phyloP scores from a whole-genome alignment of 352 stramenopile species.

The Phytophthora cactorum region DNA sequence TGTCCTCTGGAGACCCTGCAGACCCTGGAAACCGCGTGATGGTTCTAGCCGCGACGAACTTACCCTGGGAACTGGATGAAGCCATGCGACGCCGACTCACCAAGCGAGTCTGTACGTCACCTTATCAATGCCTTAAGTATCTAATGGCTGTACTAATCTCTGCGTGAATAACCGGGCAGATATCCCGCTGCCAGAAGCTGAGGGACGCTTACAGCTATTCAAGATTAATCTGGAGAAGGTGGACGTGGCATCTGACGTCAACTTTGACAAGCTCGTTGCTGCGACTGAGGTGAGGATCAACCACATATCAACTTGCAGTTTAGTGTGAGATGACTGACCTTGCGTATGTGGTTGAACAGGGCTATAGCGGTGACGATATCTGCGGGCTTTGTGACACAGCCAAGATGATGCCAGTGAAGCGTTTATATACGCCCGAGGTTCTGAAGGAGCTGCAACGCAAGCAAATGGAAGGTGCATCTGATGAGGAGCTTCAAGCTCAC shows the following conservation, averaged over 20 bases:
- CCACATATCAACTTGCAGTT: neutral
- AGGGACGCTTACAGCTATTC: conserved; percentile 72
- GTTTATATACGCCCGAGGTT: conserved; percentile 75
- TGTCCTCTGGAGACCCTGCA: conserved; percentile 65
- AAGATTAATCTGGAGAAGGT: conserved; percentile 83
- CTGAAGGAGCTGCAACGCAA: conserved; percentile 55
- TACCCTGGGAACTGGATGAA: conserved; percentile 97
- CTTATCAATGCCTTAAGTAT: neutral
- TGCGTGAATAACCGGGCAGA: conserved; percentile 25
- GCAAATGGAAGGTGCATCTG: conserved; percentile 48
- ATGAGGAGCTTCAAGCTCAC: conserved; percentile 49
- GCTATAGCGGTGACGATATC: conserved; percentile 67
- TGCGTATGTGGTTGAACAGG: conserved; percentile 25
- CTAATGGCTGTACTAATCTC: neutral
- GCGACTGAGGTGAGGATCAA: conserved; percentile 56
- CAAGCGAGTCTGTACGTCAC: conserved; percentile 90
- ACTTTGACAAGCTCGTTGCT: conserved; percentile 78
- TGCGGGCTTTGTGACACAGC: conserved; percentile 62
- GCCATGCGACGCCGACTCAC: conserved; percentile 95
- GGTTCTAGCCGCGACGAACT: conserved; percentile 95
- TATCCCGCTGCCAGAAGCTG: conserved; percentile 62
- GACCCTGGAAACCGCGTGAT: conserved; percentile 71
- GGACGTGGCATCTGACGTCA: conserved; percentile 81
- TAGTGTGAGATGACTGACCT: conserved; percentile 4
- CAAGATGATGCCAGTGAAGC: conserved; percentile 86